Conservation (phyloP, 2,329 filamentous ascomycete species). For the Colletotrichum liriopes region DNA sequence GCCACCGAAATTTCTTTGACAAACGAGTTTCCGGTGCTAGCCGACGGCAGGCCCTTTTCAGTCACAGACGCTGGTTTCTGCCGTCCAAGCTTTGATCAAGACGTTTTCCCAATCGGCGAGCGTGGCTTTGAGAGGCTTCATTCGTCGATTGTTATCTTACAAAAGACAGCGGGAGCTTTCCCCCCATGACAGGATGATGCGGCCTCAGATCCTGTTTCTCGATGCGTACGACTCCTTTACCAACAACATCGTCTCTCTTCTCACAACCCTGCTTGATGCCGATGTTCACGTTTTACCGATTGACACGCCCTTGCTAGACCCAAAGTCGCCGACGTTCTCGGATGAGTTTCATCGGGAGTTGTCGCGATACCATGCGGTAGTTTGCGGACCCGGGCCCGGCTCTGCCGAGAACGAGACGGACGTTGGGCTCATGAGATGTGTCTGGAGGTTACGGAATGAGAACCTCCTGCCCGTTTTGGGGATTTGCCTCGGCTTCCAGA, state of each 20-base stretch:
- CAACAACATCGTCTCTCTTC: slow-evolving; percentile 90
- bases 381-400: slow-evolving; percentile 93
- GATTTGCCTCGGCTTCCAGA: slow-evolving; percentile 92
- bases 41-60: slow-evolving; percentile 35
- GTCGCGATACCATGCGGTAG: slow-evolving; percentile 82
- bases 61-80: slow-evolving; percentile 9
- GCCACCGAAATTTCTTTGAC: slow-evolving; percentile 36
- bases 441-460: slow-evolving; percentile 78
- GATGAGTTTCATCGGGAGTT: slow-evolving; percentile 66
- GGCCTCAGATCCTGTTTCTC: slow-evolving; percentile 81
- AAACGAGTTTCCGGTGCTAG: slow-evolving; percentile 35
- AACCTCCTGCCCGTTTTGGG: slow-evolving; percentile 84
- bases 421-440: slow-evolving; percentile 83
- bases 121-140: slow-evolving; percentile 23
- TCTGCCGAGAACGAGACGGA: slow-evolving; percentile 81
- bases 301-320: slow-evolving; percentile 69
- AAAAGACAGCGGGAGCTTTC: slow-evolving; percentile 4
- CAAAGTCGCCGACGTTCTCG: slow-evolving; percentile 59
- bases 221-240: slow-evolving; percentile 98
- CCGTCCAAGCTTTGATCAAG: slow-evolving; percentile 22
- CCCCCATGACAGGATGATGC: slow-evolving; percentile 46
- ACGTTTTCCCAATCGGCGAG: slow-evolving; percentile 8
- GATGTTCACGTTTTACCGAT: slow-evolving; percentile 82
- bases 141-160: slow-evolving; percentile 1
- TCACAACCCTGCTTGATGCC: slow-evolving; percentile 78